Evolutionary conservation across 2,329 filamentous ascomycete genomes (phyloP), one percentile per base, ranked within the genome.

Genomic region (Ophiostoma australiae): DNA sequence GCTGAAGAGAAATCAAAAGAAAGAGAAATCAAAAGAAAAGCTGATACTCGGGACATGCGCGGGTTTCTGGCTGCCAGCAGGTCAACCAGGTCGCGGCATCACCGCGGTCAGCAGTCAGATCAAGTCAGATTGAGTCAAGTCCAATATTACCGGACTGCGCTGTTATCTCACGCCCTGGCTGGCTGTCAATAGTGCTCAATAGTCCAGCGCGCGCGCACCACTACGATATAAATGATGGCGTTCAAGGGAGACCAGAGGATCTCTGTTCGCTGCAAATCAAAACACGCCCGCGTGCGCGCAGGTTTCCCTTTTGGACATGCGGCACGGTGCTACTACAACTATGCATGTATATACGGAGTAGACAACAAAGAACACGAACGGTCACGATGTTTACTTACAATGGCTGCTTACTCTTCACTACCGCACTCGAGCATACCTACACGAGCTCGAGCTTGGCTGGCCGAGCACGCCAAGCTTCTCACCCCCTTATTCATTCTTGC

Each of bases 351-450:
- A n/a, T 17, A 5, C n/a, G 8, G 13, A 27, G 17, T 13, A 23
- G 27, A n/a, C 5, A 27, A 58, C 52, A 58, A 58, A 58, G 23
- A 58, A 23, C 15, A 58, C 52, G 13, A 4, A 58, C n/a, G 39
- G n/a, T 58, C 52, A 58, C 52, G 52, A 58, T 58, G 52, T 15
- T 58, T 58, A 27, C 15, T 58, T 58, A 27, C 44, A 39, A 39
- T 39, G 11, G 37, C 41, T 44, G 44, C 44, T 48, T 20, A 48
- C 44, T 48, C 4, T n/a, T n/a, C 37, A n/a, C 44, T n/a, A n/a
- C 41, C 15, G 15, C 37, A 39, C 37, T 31, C 27, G 44, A 48
- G 44, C 27, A 3, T 31, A n/a, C n/a, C n/a, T n/a, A 3, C 27
- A 31, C 27, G 27, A 15, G 15, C 44, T 39, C 13, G 8, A 11